phyloP scores from a whole-genome alignment of 371 early-diverging fungal genomes.

The Parasitella parasitica region DNA sequence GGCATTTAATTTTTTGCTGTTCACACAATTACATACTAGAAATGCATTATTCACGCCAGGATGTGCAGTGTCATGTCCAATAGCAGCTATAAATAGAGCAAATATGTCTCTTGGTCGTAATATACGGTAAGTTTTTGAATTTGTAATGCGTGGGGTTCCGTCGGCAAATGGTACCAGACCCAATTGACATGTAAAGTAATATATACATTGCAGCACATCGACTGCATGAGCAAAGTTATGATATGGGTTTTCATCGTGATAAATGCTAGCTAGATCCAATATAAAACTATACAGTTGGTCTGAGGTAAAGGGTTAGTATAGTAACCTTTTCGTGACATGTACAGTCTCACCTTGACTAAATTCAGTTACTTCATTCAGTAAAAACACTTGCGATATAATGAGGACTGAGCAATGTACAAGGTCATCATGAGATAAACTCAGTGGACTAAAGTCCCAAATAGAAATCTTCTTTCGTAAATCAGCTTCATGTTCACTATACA shows the following conservation, averaged over 20 bases:
- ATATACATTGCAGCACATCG: constrained; percentile 81
- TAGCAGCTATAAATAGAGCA: constrained; percentile 72
- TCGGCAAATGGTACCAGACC: constrained; percentile 45
- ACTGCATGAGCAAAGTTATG: constrained; percentile 87
- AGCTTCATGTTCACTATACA: constrained; percentile 12
- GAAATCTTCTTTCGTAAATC: constrained; percentile 47
- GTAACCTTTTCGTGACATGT: too few species aligned
- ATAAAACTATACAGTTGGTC: constrained; percentile 62
- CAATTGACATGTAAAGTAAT: constrained; percentile 67
- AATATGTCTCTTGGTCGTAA: constrained; percentile 65
- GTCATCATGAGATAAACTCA: constrained; percentile 61
- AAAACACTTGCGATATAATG: constrained; percentile 64
- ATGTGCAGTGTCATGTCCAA: constrained; percentile 85
- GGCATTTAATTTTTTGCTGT: too few species aligned
- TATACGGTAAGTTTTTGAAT: constrained; percentile 12
- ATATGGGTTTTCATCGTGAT: constrained; percentile 74
- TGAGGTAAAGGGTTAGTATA: constrained; percentile 19
- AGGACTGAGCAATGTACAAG: constrained; percentile 64
- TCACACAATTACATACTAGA: constrained; percentile 44
- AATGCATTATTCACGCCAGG: constrained; percentile 82
- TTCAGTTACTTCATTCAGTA: constrained; percentile 54
- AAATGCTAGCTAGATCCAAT: constrained; percentile 57
- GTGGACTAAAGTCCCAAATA: constrained; percentile 70
- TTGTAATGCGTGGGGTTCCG: constrained; percentile 2
- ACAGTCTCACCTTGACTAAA: constrained; percentile 58